Percentiles rank a stretch among this genome's conserved stretches.
phyloP scores from a whole-genome alignment of 805 yeast species.

The Candida sithepensis region DNA sequence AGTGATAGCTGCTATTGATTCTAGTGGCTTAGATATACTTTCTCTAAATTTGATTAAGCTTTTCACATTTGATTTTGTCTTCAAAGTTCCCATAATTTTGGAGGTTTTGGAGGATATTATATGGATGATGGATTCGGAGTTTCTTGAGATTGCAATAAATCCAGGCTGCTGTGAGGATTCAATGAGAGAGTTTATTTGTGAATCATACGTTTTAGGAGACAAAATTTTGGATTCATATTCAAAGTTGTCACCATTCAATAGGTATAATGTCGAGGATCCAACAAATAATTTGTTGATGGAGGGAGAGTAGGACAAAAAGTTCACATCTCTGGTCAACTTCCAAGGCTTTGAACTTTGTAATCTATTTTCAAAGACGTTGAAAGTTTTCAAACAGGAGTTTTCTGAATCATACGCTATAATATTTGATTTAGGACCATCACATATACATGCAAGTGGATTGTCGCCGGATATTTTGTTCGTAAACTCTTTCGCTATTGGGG shows the following conservation, averaged over 20 bases:
- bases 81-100: conserved; percentile 30
- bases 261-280: conserved; percentile 30
- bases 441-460: conserved; percentile 24
- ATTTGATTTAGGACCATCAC: conserved; percentile 23
- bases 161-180: conserved; percentile 32
- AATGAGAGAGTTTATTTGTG: conserved; percentile 33
- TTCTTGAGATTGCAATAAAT: conserved; percentile 33
- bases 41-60: conserved; percentile 27
- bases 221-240: conserved; percentile 32
- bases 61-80: conserved; percentile 32
- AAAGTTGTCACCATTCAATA: conserved; percentile 27
- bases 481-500: conserved; percentile 40
- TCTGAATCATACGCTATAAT: conserved; percentile 30
- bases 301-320: conserved; percentile 10
- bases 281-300: conserved; percentile 16
- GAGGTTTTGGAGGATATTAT: conserved; percentile 30
- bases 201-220: conserved; percentile 31
- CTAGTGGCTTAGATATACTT: conserved; percentile 26
- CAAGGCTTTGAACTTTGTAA: conserved; percentile 17
- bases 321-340: conserved; percentile 17
- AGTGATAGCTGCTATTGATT: conserved; percentile 26
- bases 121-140: conserved; percentile 30
- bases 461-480: conserved; percentile 35
- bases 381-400: conserved; percentile 23
- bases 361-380: conserved; percentile 22